Conservation (phyloP, 176 grass and related monocot genomes). For the Calamus simplicifolius region DNA sequence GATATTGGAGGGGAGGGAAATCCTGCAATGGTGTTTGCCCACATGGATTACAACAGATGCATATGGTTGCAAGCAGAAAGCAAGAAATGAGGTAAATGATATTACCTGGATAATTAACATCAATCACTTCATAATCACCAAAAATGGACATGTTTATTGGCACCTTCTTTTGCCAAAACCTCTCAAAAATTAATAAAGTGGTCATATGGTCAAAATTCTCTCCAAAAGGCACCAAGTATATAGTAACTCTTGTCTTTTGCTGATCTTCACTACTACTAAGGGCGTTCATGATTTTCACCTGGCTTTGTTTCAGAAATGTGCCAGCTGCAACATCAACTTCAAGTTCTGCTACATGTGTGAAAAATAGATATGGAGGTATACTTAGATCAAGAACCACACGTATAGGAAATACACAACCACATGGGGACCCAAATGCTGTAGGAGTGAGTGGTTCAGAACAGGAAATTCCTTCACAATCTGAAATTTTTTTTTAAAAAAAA, state of each 20-base stretch:
- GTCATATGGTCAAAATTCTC: conserved; percentile 74
- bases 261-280: conserved; percentile 68
- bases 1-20: conserved; percentile 50
- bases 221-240: conserved; percentile 92
- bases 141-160: conserved; percentile 64
- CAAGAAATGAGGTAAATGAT: conserved; percentile 11
- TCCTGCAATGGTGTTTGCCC: conserved; percentile 34
- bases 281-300: conserved; percentile 96
- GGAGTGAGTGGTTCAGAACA: conserved; percentile 63
- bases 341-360: conserved; percentile 70
- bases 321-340: conserved; percentile 89
- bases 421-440: conserved; percentile 65
- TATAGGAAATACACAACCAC: conserved; percentile 79
- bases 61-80: not conserved
- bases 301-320: conserved; percentile 93
- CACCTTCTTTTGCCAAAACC: conserved; percentile 73
- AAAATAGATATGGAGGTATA: conserved; percentile 72
- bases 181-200: conserved; percentile 65
- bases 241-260: conserved; percentile 70
- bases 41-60: conserved; percentile 3
- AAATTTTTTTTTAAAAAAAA: conserved; percentile 19
- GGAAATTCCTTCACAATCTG: conserved; percentile 51
- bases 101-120: conserved; percentile 83
- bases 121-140: conserved; percentile 71
- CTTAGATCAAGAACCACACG: conserved; percentile 60